These are phyloP conservation scores for Russula compacta DNA, from an alignment of 768 basidiomycete species.

Conservation along the genomic window DNA sequence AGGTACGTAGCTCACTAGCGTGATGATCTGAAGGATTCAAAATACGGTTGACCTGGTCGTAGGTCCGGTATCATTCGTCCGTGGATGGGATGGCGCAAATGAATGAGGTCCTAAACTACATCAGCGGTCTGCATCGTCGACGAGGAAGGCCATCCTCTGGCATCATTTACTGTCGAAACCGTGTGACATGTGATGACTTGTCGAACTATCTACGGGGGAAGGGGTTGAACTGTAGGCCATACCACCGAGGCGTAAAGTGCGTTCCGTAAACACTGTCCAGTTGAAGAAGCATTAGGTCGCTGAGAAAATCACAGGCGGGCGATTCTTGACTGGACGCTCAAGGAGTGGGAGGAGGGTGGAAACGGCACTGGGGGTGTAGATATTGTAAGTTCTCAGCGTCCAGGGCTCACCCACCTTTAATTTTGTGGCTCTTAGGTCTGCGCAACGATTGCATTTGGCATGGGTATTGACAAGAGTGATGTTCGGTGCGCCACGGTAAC, in stretches of 20 bases:
- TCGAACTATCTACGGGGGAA: constrained; percentile 54
- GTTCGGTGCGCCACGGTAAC: constrained; percentile 40
- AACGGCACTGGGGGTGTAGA: constrained; percentile 47
- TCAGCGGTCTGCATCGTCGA: constrained; percentile 50
- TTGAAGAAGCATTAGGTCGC: not conserved
- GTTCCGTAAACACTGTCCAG: constrained; percentile 24
- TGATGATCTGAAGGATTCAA: not conserved
- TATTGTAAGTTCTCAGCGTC: constrained; percentile 38
- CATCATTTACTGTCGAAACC: constrained; percentile 70
- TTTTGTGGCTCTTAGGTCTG: constrained; percentile 41
- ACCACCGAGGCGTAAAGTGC: constrained; percentile 60
- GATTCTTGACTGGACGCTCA: constrained; percentile 43
- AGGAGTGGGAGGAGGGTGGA: constrained; percentile 51
- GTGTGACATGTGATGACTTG: constrained; percentile 57
- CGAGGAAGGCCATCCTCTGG: constrained; percentile 56
- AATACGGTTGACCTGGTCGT: not conserved
- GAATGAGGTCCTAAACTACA: constrained; percentile 58
- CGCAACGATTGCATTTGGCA: constrained; percentile 77
- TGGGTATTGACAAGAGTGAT: constrained; percentile 79
- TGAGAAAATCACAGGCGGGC: constrained; percentile 29
- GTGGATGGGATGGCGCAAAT: constrained; percentile 46
- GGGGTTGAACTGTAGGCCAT: constrained; percentile 59
- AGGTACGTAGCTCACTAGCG: constrained; percentile 34
- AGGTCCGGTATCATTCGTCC: constrained; percentile 59
- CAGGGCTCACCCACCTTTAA: too few relatives aligned